phyloP scores from a whole-genome alignment of 441 rosid species.

The Arabidopsis lyrata region DNA sequence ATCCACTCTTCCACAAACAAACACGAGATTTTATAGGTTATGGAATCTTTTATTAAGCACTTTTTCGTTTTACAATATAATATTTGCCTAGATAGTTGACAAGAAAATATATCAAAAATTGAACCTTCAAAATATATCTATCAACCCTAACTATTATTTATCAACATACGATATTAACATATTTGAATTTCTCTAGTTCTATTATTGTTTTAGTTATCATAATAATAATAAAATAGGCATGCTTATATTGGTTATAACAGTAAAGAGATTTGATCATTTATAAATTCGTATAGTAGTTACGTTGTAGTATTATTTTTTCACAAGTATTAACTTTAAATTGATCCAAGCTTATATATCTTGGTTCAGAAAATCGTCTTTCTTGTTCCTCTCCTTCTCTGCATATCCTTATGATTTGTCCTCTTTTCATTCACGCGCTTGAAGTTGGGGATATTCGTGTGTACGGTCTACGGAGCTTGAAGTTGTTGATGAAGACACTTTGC shows the following conservation, averaged over 20 bases:
- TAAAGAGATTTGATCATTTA: background rate
- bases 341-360: too few species aligned
- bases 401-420: background rate
- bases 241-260: background rate
- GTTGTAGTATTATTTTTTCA: background rate
- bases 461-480: background rate
- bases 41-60: conserved; percentile 29
- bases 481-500: background rate
- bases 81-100: background rate
- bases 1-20: conserved; percentile 43
- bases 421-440: background rate
- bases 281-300: background rate
- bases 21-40: conserved; percentile 18
- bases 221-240: background rate
- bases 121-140: background rate
- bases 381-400: background rate
- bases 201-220: background rate
- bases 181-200: background rate
- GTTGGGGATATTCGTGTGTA: background rate
- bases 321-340: too few species aligned
- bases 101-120: background rate
- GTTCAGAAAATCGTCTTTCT: background rate
- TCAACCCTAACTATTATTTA: background rate
- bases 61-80: background rate
- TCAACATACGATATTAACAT: background rate